These are phyloP conservation scores for Solanum commersonii DNA, from an alignment of 257 asterid genomes.

Conservation along the genomic window DNA sequence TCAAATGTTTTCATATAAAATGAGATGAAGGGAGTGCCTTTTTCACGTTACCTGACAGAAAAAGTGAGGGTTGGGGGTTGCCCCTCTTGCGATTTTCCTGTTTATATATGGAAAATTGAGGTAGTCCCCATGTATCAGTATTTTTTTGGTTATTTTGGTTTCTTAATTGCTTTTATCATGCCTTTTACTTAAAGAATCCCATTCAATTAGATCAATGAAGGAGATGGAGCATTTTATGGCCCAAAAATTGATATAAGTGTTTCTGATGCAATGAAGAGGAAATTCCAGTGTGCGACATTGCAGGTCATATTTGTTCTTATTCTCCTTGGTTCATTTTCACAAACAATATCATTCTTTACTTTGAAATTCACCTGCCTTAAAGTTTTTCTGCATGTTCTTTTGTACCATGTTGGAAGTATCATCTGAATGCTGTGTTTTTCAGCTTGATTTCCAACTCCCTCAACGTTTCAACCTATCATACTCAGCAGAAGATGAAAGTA, in stretches of 20 bases:
- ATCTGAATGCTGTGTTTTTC: conserved; percentile 28
- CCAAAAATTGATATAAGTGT: conserved; percentile 81
- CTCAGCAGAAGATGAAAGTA: conserved; percentile 90
- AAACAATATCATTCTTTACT: neutral
- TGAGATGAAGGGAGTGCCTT: neutral
- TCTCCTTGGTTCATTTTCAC: neutral
- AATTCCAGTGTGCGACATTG: conserved; percentile 91
- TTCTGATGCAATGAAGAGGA: conserved; percentile 90
- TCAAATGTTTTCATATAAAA: neutral
- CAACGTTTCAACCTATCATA: conserved; percentile 79
- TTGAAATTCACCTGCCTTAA: neutral
- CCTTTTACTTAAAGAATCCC: conserved; percentile 12
- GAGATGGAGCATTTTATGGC: conserved; percentile 96
- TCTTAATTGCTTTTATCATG: conserved; percentile 2
- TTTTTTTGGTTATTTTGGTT: neutral
- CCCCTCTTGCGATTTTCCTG: neutral
- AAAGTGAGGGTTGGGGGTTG: neutral
- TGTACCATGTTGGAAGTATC: neutral
- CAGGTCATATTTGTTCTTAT: conserved; percentile 47
- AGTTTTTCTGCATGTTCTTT: conserved; percentile 12
- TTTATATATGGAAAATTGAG: neutral
- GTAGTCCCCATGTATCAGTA: neutral
- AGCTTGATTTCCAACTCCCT: conserved; percentile 99
- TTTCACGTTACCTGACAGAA: neutral
- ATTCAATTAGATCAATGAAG: conserved; percentile 65